Base-by-base conservation (phyloP, 768 basidiomycete species). In the Ramaria sp. region DNA sequence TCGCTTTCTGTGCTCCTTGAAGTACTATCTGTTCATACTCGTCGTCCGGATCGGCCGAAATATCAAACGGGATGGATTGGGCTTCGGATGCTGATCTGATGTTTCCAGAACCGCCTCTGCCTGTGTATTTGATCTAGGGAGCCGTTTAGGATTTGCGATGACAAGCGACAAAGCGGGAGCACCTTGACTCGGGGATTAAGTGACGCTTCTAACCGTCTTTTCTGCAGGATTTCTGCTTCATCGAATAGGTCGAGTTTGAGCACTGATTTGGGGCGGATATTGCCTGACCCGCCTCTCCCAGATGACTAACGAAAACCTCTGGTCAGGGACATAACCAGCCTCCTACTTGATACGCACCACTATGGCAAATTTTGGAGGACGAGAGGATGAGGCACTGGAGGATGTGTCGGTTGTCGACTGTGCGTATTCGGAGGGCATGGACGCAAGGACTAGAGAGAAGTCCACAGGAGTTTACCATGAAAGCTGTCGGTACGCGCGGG, bases 131-230 rank as follows among this genome's bases (percentile, higher is more conserved):
- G 12, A 54, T 17, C 51, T 53, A 24, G 41, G 6, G 19, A 9
- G 34, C 3, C 37, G 19, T 43, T 43, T n/a, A 43, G 17, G 11
- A 22, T 13, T 1, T 5, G 10, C 42, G 34, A 37, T 7, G 34
- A 13, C 42, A 43, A 19, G 11, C 11, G 17, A 43, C 42, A 17
- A 22, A 43, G 17, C 7, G 11, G n/a, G 10, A 43, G 30, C 41
- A 54, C 53, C 43, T 43, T 54, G 13, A 41, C 53, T 30, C 53
- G 53, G 20, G 53, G 53, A 46, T 54, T 54, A 19, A 54, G 30
- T 17, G 20, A 27, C 20, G 22, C 24, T 39, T 43, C 20, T 19
- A 30, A 19, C 1, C 41, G 38, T 22, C 42, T 42, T 46, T 46
- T 45, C 41, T 30, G 42, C 9, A 54, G 42, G 41, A 54, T 42